Base-by-base conservation (phyloP, 108 stramenopile species). In the Discostella stelligeroides region DNA sequence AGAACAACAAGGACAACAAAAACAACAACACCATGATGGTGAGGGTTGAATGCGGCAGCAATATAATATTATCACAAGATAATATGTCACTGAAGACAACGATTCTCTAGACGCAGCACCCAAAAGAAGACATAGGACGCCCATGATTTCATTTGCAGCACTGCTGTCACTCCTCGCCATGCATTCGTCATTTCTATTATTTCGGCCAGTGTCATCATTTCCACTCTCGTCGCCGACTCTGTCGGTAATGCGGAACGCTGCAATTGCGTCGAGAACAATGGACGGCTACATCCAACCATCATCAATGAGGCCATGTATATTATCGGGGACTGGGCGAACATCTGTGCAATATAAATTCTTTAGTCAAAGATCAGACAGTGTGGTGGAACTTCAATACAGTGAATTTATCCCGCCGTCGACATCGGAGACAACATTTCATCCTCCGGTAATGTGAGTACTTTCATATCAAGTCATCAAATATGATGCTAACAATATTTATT, bases 301-400 rank as follows among this genome's bases (percentile, higher is more conserved):
- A 34, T 34, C 34, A 34, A 34, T n/a, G n/a, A n/a, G 6, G 3
- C 34, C 3, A 34, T 34, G 34, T 34, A 3, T 34, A 3, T 34
- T 34, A 3, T 34, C 34, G 34, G 6, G 34, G 6, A 34, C 34
- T 34, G 34, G 6, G 6, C 34, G 43, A 45, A 45, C 12, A 45
- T 17, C 4, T 45, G 2, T 17, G 12, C 12, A 4, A n/a, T 45
- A 4, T 2, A 45, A 10, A 45, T 45, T 45, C 1, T 45, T 50
- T 37, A 61, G 38, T 47, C 49, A 57, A 25, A 23, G 24, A 0
- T 38, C 54, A 28, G 39, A 47, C 13, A 70, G 59, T 25, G 65
- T 79, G 1, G 77, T 79, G 24, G 45, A 79, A 27, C 61, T 79
- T 15, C 64, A 60, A 43, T 70, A 79, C 42, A 79, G 70, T 23